Evolutionary conservation across 345 rosid genomes (phyloP).

Genomic region (Lepidium sativum): DNA sequence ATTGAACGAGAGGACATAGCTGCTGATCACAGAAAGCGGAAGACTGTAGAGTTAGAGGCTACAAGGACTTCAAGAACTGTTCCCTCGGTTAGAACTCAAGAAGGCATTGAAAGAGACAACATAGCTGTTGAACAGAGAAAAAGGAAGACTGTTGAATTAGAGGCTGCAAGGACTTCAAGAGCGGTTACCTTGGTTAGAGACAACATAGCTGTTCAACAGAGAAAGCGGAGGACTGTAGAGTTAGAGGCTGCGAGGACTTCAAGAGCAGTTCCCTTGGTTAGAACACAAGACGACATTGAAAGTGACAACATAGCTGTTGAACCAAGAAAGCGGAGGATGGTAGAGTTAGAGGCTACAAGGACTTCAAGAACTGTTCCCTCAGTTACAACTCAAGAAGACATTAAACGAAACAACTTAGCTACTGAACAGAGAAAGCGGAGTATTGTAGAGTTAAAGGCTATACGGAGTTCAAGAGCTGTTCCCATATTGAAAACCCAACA

Average conservation of each 20-base stretch:
- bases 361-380: too few relatives aligned
- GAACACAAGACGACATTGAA: too few relatives aligned
- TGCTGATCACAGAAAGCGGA: not conserved
- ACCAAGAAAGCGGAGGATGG: not conserved
- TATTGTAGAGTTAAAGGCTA: not conserved
- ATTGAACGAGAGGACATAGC: too few relatives aligned
- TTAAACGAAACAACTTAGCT: conserved; percentile 9
- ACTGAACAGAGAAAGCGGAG: conserved; percentile 11
- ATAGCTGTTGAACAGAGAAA: conserved; percentile 12
- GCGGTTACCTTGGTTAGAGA: not conserved
- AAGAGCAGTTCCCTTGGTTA: not conserved
- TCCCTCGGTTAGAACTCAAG: not conserved
- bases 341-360: not conserved
- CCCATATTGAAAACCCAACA: not conserved
- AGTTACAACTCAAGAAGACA: not conserved
- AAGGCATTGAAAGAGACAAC: conserved; percentile 13
- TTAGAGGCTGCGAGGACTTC: not conserved
- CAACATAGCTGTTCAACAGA: conserved; percentile 6
- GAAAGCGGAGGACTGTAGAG: not conserved
- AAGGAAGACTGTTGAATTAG: not conserved
- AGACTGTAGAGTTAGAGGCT: not conserved
- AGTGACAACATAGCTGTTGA: not conserved
- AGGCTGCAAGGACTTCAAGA: not conserved
- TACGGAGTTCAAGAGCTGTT: not conserved
- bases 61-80: too few relatives aligned